phyloP scores from a whole-genome alignment of 192 early-diverging fungal genomes.

The Backusella circina region DNA sequence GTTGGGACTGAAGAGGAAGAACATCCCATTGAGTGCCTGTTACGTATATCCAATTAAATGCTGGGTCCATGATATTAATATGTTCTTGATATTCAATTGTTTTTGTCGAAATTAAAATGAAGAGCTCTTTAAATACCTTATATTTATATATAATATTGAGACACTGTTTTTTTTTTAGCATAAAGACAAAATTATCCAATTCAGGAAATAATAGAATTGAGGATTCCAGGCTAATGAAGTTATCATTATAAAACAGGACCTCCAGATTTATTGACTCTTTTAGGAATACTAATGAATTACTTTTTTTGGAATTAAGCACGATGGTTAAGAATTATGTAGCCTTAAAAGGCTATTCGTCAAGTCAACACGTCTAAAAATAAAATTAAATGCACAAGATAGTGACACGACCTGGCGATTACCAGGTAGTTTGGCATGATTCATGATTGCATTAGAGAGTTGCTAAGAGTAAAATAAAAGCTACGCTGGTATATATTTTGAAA shows the following conservation, averaged over 20 bases:
- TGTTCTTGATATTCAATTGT: too few species aligned
- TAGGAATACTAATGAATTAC: neutral
- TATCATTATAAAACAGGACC: too few species aligned
- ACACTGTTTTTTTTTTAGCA: neutral
- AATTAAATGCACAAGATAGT: neutral
- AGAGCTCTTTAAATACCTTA: neutral
- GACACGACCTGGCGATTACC: neutral
- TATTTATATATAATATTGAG: neutral
- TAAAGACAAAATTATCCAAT: neutral
- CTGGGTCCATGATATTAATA: neutral
- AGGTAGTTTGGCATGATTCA: too few species aligned
- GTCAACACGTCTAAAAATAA: neutral
- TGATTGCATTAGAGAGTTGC: too few species aligned
- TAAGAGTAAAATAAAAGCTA: too few species aligned
- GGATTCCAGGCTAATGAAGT: neutral
- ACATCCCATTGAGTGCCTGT: neutral
- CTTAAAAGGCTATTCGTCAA: neutral
- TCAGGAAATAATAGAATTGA: neutral
- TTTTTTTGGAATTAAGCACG: neutral
- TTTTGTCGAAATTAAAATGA: neutral
- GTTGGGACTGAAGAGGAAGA: neutral
- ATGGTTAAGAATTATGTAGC: neutral
- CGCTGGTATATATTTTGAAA: too few species aligned
- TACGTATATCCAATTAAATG: neutral
- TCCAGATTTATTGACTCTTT: neutral